Evolutionary conservation across 495 filamentous ascomycete species (phyloP).

Genomic region (Penicillium daleae): DNA sequence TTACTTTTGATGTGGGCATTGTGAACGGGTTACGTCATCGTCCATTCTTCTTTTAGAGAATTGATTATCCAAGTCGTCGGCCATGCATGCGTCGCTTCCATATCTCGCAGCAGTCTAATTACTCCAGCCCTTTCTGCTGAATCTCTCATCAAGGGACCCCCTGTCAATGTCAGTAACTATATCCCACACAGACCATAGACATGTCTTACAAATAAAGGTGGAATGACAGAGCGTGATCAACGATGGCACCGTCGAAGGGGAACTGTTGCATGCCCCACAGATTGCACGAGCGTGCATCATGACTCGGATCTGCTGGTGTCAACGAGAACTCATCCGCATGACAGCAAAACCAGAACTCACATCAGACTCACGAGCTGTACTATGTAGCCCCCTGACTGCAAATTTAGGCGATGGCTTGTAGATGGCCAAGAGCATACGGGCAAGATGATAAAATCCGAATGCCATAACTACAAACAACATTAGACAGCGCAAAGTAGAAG

Average conservation of each 20-base stretch:
- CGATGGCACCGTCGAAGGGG: slow-evolving; percentile 18
- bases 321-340: slow-evolving; percentile 4
- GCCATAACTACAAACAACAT: slow-evolving; percentile 15
- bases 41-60: slow-evolving; percentile 18
- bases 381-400: slow-evolving; percentile 11
- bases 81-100: slow-evolving; percentile 18
- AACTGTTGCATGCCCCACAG: slow-evolving; percentile 19
- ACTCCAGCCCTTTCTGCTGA: slow-evolving; percentile 11
- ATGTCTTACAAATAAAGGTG: slow-evolving; percentile 17
- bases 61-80: slow-evolving; percentile 17
- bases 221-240: slow-evolving; percentile 22
- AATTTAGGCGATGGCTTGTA: slow-evolving; percentile 20
- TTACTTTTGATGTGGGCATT: slow-evolving; percentile 1
- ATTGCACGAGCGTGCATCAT: slow-evolving; percentile 18
- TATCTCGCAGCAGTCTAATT: slow-evolving; percentile 18
- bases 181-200: background rate
- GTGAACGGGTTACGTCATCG: slow-evolving; percentile 6
- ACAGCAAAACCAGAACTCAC: slow-evolving; percentile 12
- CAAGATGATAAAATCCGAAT: slow-evolving; percentile 19
- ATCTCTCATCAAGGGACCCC: slow-evolving; percentile 21
- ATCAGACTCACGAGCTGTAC: slow-evolving; percentile 14
- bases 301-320: slow-evolving; percentile 15
- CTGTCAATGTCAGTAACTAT: slow-evolving; percentile 12
- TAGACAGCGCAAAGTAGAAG: slow-evolving; percentile 10
- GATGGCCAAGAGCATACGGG: slow-evolving; percentile 17